These are phyloP conservation scores for Maudiozyma serrabonitensis DNA, from an alignment of 805 yeast genomes.

Conservation along the genomic window DNA sequence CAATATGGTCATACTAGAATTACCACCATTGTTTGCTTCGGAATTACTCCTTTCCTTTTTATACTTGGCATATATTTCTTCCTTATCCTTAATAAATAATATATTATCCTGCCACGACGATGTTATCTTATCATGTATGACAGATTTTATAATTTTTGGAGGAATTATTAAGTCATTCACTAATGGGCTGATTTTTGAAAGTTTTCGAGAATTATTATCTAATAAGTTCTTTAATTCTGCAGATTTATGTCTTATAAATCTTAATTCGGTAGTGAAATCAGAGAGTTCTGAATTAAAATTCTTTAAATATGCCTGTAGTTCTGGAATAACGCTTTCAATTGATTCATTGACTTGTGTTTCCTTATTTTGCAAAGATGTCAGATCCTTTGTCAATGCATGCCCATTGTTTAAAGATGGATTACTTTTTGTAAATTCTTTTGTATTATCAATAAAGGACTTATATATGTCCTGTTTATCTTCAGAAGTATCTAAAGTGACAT, in stretches of 20 bases:
- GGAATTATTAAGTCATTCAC: constrained; percentile 69
- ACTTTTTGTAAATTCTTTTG: constrained; percentile 1
- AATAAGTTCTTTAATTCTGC: constrained; percentile 39
- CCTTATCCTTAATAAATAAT: constrained; percentile 47
- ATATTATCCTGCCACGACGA: constrained; percentile 57
- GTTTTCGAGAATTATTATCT: constrained; percentile 38
- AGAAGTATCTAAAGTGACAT: not conserved
- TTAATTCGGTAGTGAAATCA: constrained; percentile 50
- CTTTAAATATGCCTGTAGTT: constrained; percentile 43
- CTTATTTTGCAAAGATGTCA: constrained; percentile 12
- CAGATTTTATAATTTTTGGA: constrained; percentile 52
- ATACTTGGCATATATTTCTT: constrained; percentile 41
- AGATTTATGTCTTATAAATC: constrained; percentile 46
- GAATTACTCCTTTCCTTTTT: constrained; percentile 8
- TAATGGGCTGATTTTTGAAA: constrained; percentile 56
- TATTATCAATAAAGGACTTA: constrained; percentile 2
- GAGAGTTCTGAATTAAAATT: constrained; percentile 51
- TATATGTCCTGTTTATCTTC: not conserved
- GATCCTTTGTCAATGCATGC: constrained; percentile 9
- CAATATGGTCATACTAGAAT: not conserved
- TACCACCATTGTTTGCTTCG: not conserved
- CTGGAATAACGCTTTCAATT: constrained; percentile 29
- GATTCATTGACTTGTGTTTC: constrained; percentile 12
- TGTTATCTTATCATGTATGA: constrained; percentile 49
- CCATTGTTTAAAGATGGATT: constrained; percentile 6